A percentile compares a stretch with the other conserved stretches of the same genome.
These are phyloP conservation scores for Mortierella sp. DNA, from an alignment of 371 early-diverging fungal genomes.

Conservation along the genomic window DNA sequence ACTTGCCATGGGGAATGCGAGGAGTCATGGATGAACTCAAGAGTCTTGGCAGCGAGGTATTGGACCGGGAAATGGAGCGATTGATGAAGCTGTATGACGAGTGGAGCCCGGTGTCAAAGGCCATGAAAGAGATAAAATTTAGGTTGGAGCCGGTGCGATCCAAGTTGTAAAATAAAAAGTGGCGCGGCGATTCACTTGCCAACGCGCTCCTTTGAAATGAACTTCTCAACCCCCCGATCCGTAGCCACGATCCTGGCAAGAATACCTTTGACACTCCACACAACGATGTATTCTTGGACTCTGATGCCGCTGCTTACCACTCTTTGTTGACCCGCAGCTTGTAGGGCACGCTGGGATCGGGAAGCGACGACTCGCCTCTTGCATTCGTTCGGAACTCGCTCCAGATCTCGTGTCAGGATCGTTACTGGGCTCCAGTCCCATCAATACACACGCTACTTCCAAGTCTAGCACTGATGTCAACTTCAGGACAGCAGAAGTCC, in stretches of 20 bases:
- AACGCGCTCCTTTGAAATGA: slow-evolving; percentile 15
- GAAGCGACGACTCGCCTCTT: slow-evolving; percentile 40
- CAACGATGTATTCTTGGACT: no score
- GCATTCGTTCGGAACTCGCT: slow-evolving; percentile 25
- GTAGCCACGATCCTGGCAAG: slow-evolving; percentile 35
- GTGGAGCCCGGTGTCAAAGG: slow-evolving; percentile 82
- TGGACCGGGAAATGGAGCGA: slow-evolving; percentile 68
- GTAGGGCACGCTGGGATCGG: slow-evolving; percentile 52
- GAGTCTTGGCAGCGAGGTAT: slow-evolving; percentile 62
- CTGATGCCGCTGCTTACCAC: neutral
- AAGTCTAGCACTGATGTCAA: slow-evolving; percentile 15
- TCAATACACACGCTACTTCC: neutral
- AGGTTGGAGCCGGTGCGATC: slow-evolving; percentile 81
- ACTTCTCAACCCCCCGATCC: slow-evolving; percentile 40
- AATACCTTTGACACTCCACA: no score
- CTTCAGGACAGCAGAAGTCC: slow-evolving; percentile 39
- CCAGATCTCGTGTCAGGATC: neutral
- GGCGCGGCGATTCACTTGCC: neutral
- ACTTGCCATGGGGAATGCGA: slow-evolving; percentile 92
- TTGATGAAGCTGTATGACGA: slow-evolving; percentile 72
- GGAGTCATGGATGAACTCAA: slow-evolving; percentile 74
- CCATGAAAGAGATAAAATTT: slow-evolving; percentile 84
- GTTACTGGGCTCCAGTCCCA: neutral
- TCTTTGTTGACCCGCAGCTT: slow-evolving; percentile 11
- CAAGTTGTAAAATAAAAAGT: slow-evolving; percentile 26